These are phyloP conservation scores for Lagerstroemia speciosa DNA, from an alignment of 345 rosid species.

Conservation along the genomic window DNA sequence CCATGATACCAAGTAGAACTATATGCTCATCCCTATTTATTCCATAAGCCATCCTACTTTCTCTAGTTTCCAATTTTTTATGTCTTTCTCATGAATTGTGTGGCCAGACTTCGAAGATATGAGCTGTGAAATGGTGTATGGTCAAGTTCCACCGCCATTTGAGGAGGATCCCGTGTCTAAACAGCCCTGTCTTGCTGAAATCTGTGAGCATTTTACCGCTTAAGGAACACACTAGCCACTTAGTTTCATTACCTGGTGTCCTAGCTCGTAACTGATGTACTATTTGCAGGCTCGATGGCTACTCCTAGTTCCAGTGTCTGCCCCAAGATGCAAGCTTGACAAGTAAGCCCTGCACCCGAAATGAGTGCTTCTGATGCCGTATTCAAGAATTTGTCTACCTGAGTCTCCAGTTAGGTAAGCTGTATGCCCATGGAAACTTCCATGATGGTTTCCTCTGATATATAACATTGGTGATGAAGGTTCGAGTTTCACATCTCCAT, in stretches of 20 bases:
- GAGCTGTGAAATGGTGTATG: constrained; percentile 96
- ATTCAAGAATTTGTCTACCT: neutral
- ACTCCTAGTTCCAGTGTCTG: constrained; percentile 34
- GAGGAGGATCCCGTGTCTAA: constrained; percentile 64
- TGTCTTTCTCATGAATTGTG: neutral
- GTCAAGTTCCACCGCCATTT: constrained; percentile 70
- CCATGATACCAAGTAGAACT: constrained; percentile 75
- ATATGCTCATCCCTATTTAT: neutral
- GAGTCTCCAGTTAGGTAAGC: neutral
- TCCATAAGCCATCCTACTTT: neutral
- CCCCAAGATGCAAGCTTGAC: constrained; percentile 45
- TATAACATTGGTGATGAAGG: neutral
- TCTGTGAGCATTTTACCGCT: constrained; percentile 30
- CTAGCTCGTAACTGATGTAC: neutral
- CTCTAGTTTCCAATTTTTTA: neutral
- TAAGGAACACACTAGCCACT: neutral
- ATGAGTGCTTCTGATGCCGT: neutral
- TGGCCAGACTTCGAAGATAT: constrained; percentile 81
- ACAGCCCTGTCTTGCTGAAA: constrained; percentile 56
- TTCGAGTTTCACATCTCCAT: neutral
- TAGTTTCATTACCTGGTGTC: neutral
- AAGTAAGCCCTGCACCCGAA: neutral
- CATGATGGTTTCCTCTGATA: neutral
- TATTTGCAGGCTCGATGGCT: constrained; percentile 45
- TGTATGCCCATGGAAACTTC: neutral